These are phyloP conservation scores for Helenozyma rhizophorensis DNA, from an alignment of 805 yeast genomes.

Conservation along the genomic window DNA sequence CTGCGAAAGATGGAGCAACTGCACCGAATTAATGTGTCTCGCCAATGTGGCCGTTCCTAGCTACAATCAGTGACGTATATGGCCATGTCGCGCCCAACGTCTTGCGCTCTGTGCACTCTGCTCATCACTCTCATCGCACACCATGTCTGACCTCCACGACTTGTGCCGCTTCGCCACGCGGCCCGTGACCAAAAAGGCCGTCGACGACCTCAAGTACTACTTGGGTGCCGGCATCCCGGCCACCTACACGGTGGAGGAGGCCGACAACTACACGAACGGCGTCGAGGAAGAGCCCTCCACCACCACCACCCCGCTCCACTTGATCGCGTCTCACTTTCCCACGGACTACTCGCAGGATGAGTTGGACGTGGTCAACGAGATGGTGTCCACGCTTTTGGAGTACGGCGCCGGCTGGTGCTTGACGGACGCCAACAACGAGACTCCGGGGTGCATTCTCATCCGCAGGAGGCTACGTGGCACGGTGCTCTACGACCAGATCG, in stretches of 20 bases:
- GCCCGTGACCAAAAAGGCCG: conserved; percentile 48
- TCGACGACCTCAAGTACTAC: conserved; percentile 41
- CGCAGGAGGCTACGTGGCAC: conserved; percentile 43
- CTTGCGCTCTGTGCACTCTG: too few relatives aligned
- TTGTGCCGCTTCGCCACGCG: conserved; percentile 45
- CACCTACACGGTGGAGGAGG: conserved; percentile 78
- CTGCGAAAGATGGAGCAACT: too few relatives aligned
- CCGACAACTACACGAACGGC: conserved; percentile 49
- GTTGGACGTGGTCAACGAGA: conserved; percentile 35
- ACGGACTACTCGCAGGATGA: conserved; percentile 45
- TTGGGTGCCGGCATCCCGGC: conserved; percentile 71
- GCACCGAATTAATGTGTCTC: too few relatives aligned
- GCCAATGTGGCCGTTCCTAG: too few relatives aligned
- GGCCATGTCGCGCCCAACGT: too few relatives aligned
- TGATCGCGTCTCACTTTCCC: conserved; percentile 53
- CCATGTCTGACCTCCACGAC: conserved; percentile 72
- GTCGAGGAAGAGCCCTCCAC: conserved; percentile 26
- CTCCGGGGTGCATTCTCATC: conserved; percentile 79
- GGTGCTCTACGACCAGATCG: conserved; percentile 45
- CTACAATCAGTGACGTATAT: too few relatives aligned
- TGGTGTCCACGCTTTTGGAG: conserved; percentile 67
- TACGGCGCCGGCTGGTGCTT: conserved; percentile 94
- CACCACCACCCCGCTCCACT: conserved; percentile 79
- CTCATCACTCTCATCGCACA: too few relatives aligned
- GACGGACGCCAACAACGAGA: conserved; percentile 62